Percentiles rank a stretch among this genome's conserved stretches.
Evolutionary conservation across 2,329 filamentous ascomycete species (phyloP).

Genomic region (Pezicula neosporulosa): DNA sequence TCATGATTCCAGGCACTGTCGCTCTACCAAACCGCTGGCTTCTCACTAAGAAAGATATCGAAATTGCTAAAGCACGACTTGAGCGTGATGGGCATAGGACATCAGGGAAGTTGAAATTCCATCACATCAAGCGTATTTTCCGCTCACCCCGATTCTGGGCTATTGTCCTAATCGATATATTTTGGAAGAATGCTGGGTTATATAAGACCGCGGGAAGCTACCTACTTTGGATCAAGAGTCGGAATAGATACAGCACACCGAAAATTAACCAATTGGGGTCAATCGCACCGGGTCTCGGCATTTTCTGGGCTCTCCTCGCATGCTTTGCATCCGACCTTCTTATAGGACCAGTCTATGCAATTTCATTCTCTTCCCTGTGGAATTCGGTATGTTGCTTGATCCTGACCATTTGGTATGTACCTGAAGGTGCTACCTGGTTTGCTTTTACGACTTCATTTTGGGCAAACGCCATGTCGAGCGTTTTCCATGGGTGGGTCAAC

Average conservation of each 20-base stretch:
- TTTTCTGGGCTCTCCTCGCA: slow-evolving; percentile 49
- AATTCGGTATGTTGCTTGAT: slow-evolving; percentile 50
- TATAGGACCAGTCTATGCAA: slow-evolving; percentile 45
- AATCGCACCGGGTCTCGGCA: slow-evolving; percentile 48
- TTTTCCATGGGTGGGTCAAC: slow-evolving; percentile 43
- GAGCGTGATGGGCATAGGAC: slow-evolving; percentile 44
- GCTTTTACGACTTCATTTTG: slow-evolving; percentile 41
- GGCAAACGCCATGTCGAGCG: slow-evolving; percentile 38
- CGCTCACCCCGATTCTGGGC: slow-evolving; percentile 44
- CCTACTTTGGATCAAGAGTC: slow-evolving; percentile 49
- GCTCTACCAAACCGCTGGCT: slow-evolving; percentile 39
- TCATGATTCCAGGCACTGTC: slow-evolving; percentile 2
- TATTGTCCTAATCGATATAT: slow-evolving; percentile 43
- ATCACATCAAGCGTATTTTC: slow-evolving; percentile 46
- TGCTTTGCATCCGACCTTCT: slow-evolving; percentile 51
- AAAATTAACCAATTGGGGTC: slow-evolving; percentile 40
- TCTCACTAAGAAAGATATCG: slow-evolving; percentile 41
- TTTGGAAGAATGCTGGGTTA: slow-evolving; percentile 52
- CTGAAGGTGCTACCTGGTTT: slow-evolving; percentile 48
- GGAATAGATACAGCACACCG: background rate
- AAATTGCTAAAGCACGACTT: slow-evolving; percentile 40
- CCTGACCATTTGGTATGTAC: slow-evolving; percentile 49
- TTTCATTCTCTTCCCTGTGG: slow-evolving; percentile 42
- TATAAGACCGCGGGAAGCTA: slow-evolving; percentile 30
- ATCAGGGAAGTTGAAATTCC: slow-evolving; percentile 45